Percentiles rank a stretch among this genome's conserved stretches.
These are phyloP conservation scores for Akanthomyces dipterigenus DNA, from an alignment of 2,329 filamentous ascomycete species.

Conservation along the genomic window DNA sequence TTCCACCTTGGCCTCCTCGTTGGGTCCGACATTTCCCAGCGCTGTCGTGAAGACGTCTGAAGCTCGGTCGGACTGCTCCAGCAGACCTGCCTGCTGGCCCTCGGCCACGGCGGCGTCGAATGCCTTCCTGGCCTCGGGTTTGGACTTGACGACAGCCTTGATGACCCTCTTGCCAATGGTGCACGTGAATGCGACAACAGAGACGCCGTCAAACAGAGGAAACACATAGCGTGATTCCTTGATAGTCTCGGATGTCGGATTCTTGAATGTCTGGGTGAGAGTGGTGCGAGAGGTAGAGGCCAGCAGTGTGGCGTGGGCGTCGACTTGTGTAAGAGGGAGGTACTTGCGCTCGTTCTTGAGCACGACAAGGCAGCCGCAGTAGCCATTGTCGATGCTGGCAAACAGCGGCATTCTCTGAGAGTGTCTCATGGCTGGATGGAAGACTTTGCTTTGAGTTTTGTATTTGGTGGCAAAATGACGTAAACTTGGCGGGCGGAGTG, in stretches of 20 bases:
- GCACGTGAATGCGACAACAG: constrained; percentile 61
- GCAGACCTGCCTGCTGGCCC: constrained; percentile 56
- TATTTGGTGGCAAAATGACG: neutral
- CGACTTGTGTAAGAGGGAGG: constrained; percentile 52
- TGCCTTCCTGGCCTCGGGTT: constrained; percentile 50
- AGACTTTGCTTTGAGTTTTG: neutral
- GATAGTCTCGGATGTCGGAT: constrained; percentile 32
- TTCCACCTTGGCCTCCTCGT: constrained; percentile 49
- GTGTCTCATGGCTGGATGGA: neutral
- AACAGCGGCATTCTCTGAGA: neutral
- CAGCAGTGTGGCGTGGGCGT: constrained; percentile 55
- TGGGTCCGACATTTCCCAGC: constrained; percentile 59
- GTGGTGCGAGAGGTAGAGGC: constrained; percentile 43
- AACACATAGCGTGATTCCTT: constrained; percentile 58
- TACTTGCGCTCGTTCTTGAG: constrained; percentile 27
- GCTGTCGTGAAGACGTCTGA: constrained; percentile 63
- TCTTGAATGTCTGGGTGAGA: constrained; percentile 54
- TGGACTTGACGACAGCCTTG: constrained; percentile 60
- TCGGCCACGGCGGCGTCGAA: constrained; percentile 52
- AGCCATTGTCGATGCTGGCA: neutral
- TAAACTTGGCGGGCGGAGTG: neutral
- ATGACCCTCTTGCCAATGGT: constrained; percentile 54
- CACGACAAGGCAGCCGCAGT: constrained; percentile 31
- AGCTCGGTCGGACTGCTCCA: constrained; percentile 54
- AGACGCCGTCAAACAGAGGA: constrained; percentile 66